Base-by-base conservation (phyloP, 345 rosid genomes). In the Cardamine chenopodiifolia region DNA sequence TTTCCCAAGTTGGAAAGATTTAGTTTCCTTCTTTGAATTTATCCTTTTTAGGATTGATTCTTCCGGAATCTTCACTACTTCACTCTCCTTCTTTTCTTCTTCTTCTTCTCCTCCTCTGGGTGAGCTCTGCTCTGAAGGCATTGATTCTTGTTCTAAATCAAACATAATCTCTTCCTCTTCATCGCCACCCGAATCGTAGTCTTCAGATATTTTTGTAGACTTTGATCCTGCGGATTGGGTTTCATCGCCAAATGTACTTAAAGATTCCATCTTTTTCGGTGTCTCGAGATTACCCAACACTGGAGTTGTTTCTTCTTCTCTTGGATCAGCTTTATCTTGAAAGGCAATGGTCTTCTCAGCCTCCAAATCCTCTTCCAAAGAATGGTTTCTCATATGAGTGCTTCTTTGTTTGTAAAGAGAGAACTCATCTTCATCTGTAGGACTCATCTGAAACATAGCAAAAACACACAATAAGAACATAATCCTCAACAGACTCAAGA, bases 1-100 rank as follows among this genome's bases (percentile, higher is more conserved):
- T 82, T 76, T 89, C 56, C 98, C 99, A 52, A 90, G 66, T 66
- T 95, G 99, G 78, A 79, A 89, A 2, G 99, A 88, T 47, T 79
- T 81, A 18, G 53, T 78, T 82, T 76, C 85, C 71, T 80, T 85
- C 61, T 71, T 87, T 5, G 94, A 92, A 70, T 86, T 86, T 26
- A 84, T 85, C 86, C 89, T 85, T 70, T 82, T 77, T 7, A 86
- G 81, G 13, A 87, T 86, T 32, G 75, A 79, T 70, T 87, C 91
- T 23, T 75, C 54, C n/a, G 91, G 70, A 69, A 86, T 64, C 8
- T 66, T 73, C 65, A 80, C 74, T 1, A 65, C 86, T 44, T 71
- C 83, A 25, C 76, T 64, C 68, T 73, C 87, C 65, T 65, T 74
- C 17, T 71, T 37, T 18, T 77, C 70, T 62, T 71, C 75, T 34